Evolutionary conservation across 2,329 filamentous ascomycete genomes (phyloP), one percentile per base, ranked within the genome.

Genomic region (Pseudocercospora eumusae): DNA sequence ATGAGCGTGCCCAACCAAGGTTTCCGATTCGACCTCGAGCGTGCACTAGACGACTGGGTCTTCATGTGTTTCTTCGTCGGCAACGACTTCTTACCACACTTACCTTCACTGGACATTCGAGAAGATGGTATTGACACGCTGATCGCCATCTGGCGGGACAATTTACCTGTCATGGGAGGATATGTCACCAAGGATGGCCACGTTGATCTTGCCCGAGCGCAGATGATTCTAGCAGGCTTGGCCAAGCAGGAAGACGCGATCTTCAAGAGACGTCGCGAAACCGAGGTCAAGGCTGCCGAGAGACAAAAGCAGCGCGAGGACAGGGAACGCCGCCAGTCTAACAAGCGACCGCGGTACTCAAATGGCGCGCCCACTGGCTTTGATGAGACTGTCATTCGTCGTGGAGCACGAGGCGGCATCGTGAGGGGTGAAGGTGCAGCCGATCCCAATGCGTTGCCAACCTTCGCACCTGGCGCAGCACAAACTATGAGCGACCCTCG

Each of bases 61-160:
- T 98, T 98, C 76, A 95, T 98, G 87, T 98, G 93, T 79, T 98
- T 96, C 80, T 98, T 98, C 75, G 93, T 98, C 60, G 93, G 93
- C 68, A 99, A 99, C 77, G 96, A 99, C 80, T 99, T 99, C 79
- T 80, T 99, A 69, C 95, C 95, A 56, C 95, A 99, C 82, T 82
- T 99, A 62, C 95, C 95, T n/a, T 96, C 93, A 71, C 83, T 99
- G 62, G 95, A 98, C 76, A 98, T 99, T 75, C 87, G 95, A 64
- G 95, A 99, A 73, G 93, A 97, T 74, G 93, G 93, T 54, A 99
- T 99, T 73, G 93, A 99, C 74, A 96, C 93, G 0, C 82, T 99
- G 60, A 96, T 93, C 68, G 89, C 91, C n/a, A 95, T 99, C 60
- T 99, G 96, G 95, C 89, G 91, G 73, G 92, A 97, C 69, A 96